Conservation (phyloP, 495 filamentous ascomycete species). For the Ramalina intermedia region DNA sequence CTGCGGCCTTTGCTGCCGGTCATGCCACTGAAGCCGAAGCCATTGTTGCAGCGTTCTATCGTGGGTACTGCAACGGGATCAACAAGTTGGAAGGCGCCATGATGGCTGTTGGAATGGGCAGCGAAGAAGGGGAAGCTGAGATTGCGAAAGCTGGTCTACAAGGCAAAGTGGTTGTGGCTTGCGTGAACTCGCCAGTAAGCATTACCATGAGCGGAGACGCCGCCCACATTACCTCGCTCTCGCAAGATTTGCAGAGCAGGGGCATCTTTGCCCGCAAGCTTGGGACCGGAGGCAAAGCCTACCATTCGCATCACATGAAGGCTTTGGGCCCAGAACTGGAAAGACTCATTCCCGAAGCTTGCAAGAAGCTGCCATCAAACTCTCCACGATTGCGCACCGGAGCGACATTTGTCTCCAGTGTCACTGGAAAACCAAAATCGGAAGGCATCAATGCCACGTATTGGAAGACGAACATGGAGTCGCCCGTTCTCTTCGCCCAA, state of each 20-base stretch:
- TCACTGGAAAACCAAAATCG: constrained; percentile 7
- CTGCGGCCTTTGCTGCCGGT: constrained; percentile 21
- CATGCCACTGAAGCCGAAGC: constrained; percentile 11
- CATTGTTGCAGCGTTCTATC: constrained; percentile 18
- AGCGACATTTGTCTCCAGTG: background rate
- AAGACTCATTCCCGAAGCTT: background rate
- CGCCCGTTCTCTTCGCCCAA: constrained; percentile 19
- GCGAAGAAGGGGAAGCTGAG: background rate
- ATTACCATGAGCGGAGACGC: constrained; percentile 1
- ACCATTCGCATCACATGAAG: constrained; percentile 26
- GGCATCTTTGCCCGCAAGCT: constrained; percentile 13
- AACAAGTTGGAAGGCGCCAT: constrained; percentile 5
- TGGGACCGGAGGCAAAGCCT: constrained; percentile 22
- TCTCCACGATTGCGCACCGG: background rate
- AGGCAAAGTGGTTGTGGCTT: constrained; percentile 1
- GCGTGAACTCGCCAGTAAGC: constrained; percentile 3
- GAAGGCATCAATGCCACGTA: constrained; percentile 13
- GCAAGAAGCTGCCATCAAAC: background rate
- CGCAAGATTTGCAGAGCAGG: constrained; percentile 10
- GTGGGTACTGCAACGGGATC: constrained; percentile 10
- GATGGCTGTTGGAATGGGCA: constrained; percentile 9
- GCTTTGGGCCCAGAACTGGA: background rate
- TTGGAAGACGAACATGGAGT: constrained; percentile 23
- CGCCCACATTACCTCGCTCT: background rate
- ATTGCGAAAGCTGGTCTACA: background rate